A percentile compares a stretch with the other conserved stretches of the same genome.
phyloP scores from a whole-genome alignment of 306 rosid species.

The Styphnolobium japonicum region DNA sequence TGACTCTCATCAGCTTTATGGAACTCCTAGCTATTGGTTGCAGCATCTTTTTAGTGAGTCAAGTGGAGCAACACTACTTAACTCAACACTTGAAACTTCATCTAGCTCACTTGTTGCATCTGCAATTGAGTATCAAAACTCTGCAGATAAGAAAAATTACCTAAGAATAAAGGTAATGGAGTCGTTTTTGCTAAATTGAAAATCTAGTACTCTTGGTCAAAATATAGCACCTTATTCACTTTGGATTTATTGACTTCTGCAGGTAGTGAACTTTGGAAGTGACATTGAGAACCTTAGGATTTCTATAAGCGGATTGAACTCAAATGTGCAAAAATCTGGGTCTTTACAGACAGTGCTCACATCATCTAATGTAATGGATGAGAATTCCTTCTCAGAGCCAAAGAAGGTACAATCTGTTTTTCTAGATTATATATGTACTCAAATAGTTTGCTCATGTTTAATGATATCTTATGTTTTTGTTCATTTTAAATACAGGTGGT shows the following conservation, averaged over 20 bases:
- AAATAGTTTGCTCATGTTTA: not conserved
- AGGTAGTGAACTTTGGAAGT: slow-evolving; percentile 71
- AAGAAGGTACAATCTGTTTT: slow-evolving; percentile 42
- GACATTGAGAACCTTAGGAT: slow-evolving; percentile 36
- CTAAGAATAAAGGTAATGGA: slow-evolving; percentile 59
- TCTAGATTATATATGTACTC: not conserved
- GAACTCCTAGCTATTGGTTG: slow-evolving; percentile 82
- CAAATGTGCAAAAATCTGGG: slow-evolving; percentile 21
- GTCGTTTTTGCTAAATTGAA: not conserved
- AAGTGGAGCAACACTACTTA: slow-evolving; percentile 65
- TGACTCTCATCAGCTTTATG: slow-evolving; percentile 54
- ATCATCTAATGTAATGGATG: slow-evolving; percentile 50
- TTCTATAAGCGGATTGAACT: slow-evolving; percentile 32
- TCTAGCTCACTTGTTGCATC: slow-evolving; percentile 43
- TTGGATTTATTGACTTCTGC: not conserved
- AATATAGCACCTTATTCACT: not conserved
- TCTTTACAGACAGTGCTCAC: slow-evolving; percentile 48
- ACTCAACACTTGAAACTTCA: slow-evolving; percentile 42
- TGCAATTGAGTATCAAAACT: slow-evolving; percentile 47
- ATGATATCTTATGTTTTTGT: not conserved
- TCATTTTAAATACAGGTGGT: slow-evolving; percentile 39
- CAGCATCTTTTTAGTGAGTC: slow-evolving; percentile 50
- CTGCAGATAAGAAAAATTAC: slow-evolving; percentile 33
- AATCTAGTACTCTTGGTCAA: not conserved
- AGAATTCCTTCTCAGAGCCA: slow-evolving; percentile 63